Conservation (phyloP, 1,284 basidiomycete species). For the Ceratobasidium sp. region DNA sequence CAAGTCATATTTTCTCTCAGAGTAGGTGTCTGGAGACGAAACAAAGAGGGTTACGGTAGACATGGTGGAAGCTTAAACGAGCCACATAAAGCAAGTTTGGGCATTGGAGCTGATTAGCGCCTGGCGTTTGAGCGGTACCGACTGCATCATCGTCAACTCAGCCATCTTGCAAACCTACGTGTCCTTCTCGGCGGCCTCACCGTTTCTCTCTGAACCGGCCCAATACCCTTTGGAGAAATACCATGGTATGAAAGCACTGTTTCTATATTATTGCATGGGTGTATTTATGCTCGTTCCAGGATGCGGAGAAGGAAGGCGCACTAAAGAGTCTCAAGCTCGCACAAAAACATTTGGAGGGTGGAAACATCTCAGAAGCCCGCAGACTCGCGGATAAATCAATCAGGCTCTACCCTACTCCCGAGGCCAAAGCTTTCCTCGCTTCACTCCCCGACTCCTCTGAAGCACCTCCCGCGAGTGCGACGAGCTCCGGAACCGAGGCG, state of each 20-base stretch:
- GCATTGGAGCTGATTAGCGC: neutral
- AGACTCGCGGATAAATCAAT: constrained; percentile 94
- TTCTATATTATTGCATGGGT: neutral
- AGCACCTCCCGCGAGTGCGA: constrained; percentile 59
- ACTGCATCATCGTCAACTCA: constrained; percentile 24
- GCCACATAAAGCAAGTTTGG: constrained; percentile 4
- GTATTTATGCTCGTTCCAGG: constrained; percentile 53
- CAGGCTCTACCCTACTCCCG: constrained; percentile 83
- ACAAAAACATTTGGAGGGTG: constrained; percentile 75
- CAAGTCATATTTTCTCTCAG: constrained; percentile 84
- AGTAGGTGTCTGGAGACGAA: constrained; percentile 86
- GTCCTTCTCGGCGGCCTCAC: constrained; percentile 47
- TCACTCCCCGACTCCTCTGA: constrained; percentile 70
- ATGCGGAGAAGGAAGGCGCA: constrained; percentile 92
- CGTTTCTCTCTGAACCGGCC: neutral
- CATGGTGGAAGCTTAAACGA: constrained; percentile 48
- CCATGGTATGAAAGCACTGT: constrained; percentile 8
- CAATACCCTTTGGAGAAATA: neutral
- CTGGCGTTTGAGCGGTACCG: constrained; percentile 5
- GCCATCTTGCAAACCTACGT: constrained; percentile 46
- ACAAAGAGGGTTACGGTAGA: constrained; percentile 76
- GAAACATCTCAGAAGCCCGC: constrained; percentile 74
- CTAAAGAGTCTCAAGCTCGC: constrained; percentile 83
- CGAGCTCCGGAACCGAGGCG: constrained; percentile 65
- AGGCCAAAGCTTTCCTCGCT: constrained; percentile 77